Conservation (phyloP, 306 rosid species). For the Lathyrus sativus region DNA sequence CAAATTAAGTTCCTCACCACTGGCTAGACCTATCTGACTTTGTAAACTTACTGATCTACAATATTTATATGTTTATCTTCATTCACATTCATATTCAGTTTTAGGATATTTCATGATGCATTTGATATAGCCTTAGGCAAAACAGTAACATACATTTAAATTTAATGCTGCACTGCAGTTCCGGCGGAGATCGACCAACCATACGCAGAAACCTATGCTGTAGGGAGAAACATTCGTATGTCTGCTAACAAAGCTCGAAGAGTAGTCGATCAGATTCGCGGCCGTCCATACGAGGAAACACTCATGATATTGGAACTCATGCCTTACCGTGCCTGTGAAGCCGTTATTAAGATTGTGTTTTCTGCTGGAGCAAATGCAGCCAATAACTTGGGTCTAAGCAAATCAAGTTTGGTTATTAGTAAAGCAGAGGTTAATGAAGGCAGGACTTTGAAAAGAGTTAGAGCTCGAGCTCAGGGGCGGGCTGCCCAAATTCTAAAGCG, state of each 20-base stretch:
- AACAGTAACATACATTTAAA: conserved; percentile 11
- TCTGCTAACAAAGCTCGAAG: conserved; percentile 54
- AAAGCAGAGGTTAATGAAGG: conserved; percentile 58
- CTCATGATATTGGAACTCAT: conserved; percentile 53
- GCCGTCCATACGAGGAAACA: conserved; percentile 48
- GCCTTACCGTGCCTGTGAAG: conserved; percentile 50
- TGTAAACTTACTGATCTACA: too few relatives aligned
- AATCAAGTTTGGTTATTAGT: conserved; percentile 52
- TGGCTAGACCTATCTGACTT: too few relatives aligned
- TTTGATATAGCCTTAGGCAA: neutral
- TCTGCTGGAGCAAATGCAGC: conserved; percentile 59
- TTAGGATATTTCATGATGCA: too few relatives aligned
- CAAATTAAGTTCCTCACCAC: too few relatives aligned
- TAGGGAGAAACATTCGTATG: conserved; percentile 49
- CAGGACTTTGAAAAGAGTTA: conserved; percentile 45
- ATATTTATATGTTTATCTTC: too few relatives aligned
- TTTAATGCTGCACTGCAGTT: conserved; percentile 48
- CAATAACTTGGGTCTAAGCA: conserved; percentile 54
- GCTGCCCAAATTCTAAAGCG: conserved; percentile 43
- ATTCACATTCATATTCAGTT: too few relatives aligned
- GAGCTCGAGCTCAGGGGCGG: conserved; percentile 50
- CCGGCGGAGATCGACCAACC: conserved; percentile 46
- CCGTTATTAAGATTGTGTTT: conserved; percentile 51
- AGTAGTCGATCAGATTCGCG: conserved; percentile 50
- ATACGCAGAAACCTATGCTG: conserved; percentile 45